phyloP scores from a whole-genome alignment of 2,329 filamentous ascomycete species.

The Pseudophaeomoniella oleicola region DNA sequence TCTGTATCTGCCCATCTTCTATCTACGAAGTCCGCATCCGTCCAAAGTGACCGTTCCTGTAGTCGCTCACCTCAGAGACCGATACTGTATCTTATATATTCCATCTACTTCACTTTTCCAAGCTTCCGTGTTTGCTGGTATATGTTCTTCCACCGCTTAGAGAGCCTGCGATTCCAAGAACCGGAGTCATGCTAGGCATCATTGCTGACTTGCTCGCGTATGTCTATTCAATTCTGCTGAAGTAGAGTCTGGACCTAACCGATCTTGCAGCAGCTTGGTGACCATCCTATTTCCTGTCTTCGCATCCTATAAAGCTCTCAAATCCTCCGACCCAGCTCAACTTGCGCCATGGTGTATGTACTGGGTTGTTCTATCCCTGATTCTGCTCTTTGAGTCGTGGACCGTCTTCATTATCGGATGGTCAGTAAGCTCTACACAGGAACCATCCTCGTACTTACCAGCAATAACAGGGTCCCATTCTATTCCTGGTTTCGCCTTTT shows the following conservation, averaged over 20 bases:
- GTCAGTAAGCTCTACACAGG: conserved; percentile 24
- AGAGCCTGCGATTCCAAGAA: background rate
- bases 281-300: conserved; percentile 92
- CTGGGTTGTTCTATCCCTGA: conserved; percentile 82
- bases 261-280: conserved; percentile 52
- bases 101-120: too few species aligned
- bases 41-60: too few species aligned
- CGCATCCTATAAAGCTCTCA: conserved; percentile 94
- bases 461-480: conserved; percentile 54
- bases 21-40: too few species aligned
- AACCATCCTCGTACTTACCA: background rate
- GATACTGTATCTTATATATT: too few species aligned
- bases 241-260: conserved; percentile 11
- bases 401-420: conserved; percentile 75
- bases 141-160: too few species aligned
- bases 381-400: conserved; percentile 73
- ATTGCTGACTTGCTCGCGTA: conserved; percentile 66
- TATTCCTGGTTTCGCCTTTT: conserved; percentile 81
- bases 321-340: conserved; percentile 75
- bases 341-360: conserved; percentile 98
- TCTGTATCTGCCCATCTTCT: conserved; percentile 2
- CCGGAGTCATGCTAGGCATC: conserved; percentile 54
- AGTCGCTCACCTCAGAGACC: too few species aligned
- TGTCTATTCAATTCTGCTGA: conserved; percentile 22
- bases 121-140: too few species aligned